phyloP scores from a whole-genome alignment of 305 asterid genomes.

The Euphrasia arctica region DNA sequence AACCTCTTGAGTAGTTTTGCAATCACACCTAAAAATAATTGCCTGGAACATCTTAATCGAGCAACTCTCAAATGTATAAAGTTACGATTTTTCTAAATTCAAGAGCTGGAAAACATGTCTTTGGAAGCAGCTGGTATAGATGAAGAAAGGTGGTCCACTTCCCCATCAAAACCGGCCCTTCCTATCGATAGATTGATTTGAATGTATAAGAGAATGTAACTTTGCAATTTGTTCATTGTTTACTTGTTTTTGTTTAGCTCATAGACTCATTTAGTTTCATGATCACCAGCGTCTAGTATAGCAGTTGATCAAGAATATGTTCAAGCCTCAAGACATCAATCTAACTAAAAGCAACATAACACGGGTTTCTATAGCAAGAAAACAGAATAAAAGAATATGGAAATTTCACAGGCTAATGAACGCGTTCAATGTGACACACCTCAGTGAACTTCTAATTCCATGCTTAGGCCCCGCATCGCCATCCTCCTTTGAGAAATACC shows the following conservation, averaged over 20 bases:
- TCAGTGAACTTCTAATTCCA: conserved; percentile 73
- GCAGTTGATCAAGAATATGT: neutral
- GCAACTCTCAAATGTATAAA: neutral
- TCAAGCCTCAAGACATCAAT: neutral
- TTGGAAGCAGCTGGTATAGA: neutral
- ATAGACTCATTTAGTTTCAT: neutral
- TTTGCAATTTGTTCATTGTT: neutral
- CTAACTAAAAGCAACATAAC: neutral
- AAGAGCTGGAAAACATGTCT: neutral
- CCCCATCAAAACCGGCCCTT: neutral
- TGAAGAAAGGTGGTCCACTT: neutral
- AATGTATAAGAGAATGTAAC: neutral
- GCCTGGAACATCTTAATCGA: neutral
- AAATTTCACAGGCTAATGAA: neutral
- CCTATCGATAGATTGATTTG: neutral
- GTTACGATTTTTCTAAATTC: neutral
- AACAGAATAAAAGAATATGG: neutral
- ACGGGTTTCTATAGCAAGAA: neutral
- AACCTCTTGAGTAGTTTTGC: neutral
- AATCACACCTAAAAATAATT: neutral
- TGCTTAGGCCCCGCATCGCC: conserved; percentile 54
- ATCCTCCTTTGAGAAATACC: conserved; percentile 87
- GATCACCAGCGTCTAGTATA: no score
- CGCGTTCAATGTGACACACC: conserved; percentile 37
- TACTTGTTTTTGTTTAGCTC: neutral